Conservation (phyloP, 2,329 filamentous ascomycete species). For the Colletotrichum ledebouriae region DNA sequence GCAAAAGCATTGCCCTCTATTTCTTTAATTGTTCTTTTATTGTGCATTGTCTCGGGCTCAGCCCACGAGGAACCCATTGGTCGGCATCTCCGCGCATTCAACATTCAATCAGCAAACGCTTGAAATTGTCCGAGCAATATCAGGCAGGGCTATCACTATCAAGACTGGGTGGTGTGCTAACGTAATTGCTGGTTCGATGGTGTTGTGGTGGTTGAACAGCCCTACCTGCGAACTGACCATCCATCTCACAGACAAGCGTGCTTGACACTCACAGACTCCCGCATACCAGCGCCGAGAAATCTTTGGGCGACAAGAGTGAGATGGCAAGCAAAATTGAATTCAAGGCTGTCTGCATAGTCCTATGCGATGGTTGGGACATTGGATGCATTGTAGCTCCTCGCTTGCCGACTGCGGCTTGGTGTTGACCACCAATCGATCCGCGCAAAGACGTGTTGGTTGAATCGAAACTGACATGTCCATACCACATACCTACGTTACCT, state of each 20-base stretch:
- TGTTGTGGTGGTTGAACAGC: background rate
- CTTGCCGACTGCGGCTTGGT: too few species aligned
- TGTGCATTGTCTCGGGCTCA: slow-evolving; percentile 1
- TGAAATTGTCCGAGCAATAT: background rate
- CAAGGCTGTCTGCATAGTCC: slow-evolving; percentile 11
- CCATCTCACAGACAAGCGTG: slow-evolving; percentile 8
- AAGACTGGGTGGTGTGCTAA: background rate
- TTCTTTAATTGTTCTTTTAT: too few species aligned
- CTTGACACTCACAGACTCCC: slow-evolving; percentile 20
- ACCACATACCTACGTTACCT: too few species aligned
- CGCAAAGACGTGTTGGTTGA: too few species aligned
- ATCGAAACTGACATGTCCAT: too few species aligned
- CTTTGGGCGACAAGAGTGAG: slow-evolving; percentile 5
- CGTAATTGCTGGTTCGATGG: background rate
- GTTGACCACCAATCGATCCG: too few species aligned
- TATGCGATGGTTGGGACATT: slow-evolving; percentile 18
- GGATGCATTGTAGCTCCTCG: background rate
- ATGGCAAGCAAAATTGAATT: background rate
- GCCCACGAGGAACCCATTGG: background rate
- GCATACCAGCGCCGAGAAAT: slow-evolving; percentile 25
- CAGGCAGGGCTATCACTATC: background rate
- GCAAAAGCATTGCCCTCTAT: background rate
- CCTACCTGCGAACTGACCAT: background rate
- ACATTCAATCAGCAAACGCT: slow-evolving; percentile 11
- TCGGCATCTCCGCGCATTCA: slow-evolving; percentile 30